Base-by-base conservation (phyloP, 2,329 filamentous ascomycete species). In the Pseudogymnoascus sp. region DNA sequence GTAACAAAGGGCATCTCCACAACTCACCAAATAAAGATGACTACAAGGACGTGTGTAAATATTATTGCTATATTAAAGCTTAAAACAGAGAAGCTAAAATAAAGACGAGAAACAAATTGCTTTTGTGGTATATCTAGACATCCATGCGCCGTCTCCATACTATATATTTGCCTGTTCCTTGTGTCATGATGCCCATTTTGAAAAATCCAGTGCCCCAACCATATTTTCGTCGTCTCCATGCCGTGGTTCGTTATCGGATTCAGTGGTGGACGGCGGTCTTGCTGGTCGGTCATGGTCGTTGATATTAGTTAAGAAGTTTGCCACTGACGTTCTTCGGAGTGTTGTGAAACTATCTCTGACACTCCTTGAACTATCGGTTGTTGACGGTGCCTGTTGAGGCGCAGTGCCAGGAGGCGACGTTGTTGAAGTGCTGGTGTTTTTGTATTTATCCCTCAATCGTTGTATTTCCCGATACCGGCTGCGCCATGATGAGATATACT, bases 401-500 rank as follows among this genome's bases (percentile, higher is more conserved):
- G 10, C 62, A 11, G 50, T 44, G 44, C 31, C 61, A 50, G 59
- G 66, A 31, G 68, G 70, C 19, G 71, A 72, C 2, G 64, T 67
- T 44, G 67, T 63, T 29, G 68, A 69, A 11, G 35, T 14, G n/a
- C 64, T 62, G 3, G 65, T 62, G 29, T 37, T 68, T 1, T 77
- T 79, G 68, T 88, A 82, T 64, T 82, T 85, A 64, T 96, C 90
- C 29, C 92, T 86, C 60, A 99, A 81, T 50, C 86, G 84, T 72
- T 89, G 88, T 72, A 99, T 96, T 73, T 93, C 90, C 59, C 89
- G 85, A 11, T 97, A 82, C 59, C 95, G 86, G 69, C 88, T 90
- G 64, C 91, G 86, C 95, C 95, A 97, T 7, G 91, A 90, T 10
- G 91, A 95, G 31, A 95, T 82, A 71, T 96, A 87, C 73, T 96